Conservation (phyloP, 805 yeast species). For the Yarrowia yakushimensis region DNA sequence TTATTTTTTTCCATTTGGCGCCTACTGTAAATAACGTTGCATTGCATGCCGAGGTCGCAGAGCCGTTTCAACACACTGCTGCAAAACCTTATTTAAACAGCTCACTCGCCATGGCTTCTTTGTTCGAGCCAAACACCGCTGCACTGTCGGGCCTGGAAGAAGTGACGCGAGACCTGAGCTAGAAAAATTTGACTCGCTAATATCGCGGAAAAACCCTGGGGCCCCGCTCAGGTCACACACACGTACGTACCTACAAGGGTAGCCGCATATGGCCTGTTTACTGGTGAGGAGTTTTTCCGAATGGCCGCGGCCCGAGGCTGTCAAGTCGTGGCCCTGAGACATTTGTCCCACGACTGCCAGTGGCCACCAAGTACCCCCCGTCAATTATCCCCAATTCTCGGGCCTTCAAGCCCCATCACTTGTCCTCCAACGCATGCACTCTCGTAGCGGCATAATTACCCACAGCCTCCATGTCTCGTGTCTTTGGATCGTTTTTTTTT, state of each 20-base stretch:
- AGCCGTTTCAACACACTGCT: not conserved
- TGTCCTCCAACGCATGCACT: too few relatives aligned
- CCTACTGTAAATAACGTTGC: not conserved
- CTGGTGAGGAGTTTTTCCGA: not conserved
- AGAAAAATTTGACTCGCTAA: not conserved
- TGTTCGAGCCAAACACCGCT: not conserved
- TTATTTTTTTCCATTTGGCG: not conserved
- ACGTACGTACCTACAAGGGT: not conserved
- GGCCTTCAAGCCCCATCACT: too few relatives aligned
- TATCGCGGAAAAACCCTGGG: not conserved
- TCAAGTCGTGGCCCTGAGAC: too few relatives aligned
- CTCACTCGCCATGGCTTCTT: not conserved
- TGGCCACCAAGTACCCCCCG: too few relatives aligned
- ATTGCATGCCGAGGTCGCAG: not conserved
- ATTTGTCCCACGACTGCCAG: too few relatives aligned
- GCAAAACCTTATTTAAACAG: not conserved
- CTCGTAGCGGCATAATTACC: too few relatives aligned
- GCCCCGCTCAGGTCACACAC: not conserved
- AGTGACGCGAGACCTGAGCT: not conserved
- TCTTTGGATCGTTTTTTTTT: too few relatives aligned
- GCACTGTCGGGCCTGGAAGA: not conserved
- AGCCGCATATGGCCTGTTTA: constrained; percentile 1
- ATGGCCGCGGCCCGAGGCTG: not conserved
- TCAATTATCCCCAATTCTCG: too few relatives aligned
- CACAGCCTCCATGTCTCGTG: too few relatives aligned